phyloP scores from a whole-genome alignment of 2,329 filamentous ascomycete genomes.

The Cercospora nicotianae region DNA sequence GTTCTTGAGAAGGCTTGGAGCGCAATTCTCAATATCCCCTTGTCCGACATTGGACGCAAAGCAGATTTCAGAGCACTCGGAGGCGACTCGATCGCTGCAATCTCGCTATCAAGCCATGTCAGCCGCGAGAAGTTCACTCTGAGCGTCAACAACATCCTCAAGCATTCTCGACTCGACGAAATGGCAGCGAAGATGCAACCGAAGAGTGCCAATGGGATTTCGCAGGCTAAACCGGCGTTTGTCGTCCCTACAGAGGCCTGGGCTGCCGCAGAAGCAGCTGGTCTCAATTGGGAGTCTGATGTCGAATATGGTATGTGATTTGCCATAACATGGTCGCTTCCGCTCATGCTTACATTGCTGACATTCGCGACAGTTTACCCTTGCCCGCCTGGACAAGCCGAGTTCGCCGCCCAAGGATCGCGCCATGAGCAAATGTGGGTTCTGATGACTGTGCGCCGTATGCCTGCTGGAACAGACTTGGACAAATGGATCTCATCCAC shows the following conservation, averaged over 20 bases:
- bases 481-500: not conserved
- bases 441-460: not conserved
- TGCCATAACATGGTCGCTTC: not conserved
- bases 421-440: not conserved
- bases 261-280: not conserved
- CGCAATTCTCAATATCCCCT: not conserved
- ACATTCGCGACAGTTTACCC: not conserved
- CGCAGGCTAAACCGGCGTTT: not conserved
- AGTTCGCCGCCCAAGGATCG: not conserved
- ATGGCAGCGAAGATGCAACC: not conserved
- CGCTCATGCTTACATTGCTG: not conserved
- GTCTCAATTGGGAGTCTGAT: not conserved
- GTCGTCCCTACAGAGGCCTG: not conserved
- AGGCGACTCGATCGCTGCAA: constrained; percentile 48
- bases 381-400: not conserved
- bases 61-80: constrained; percentile 48
- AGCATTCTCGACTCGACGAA: not conserved
- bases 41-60: constrained; percentile 24
- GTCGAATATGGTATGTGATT: not conserved
- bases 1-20: not conserved
- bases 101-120: constrained; percentile 42
- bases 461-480: not conserved
- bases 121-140: not conserved
- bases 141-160: not conserved
- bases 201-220: not conserved